Evolutionary conservation across 495 filamentous ascomycete species (phyloP), one percentile per base, ranked within the genome.

Genomic region (Podospora sp.): DNA sequence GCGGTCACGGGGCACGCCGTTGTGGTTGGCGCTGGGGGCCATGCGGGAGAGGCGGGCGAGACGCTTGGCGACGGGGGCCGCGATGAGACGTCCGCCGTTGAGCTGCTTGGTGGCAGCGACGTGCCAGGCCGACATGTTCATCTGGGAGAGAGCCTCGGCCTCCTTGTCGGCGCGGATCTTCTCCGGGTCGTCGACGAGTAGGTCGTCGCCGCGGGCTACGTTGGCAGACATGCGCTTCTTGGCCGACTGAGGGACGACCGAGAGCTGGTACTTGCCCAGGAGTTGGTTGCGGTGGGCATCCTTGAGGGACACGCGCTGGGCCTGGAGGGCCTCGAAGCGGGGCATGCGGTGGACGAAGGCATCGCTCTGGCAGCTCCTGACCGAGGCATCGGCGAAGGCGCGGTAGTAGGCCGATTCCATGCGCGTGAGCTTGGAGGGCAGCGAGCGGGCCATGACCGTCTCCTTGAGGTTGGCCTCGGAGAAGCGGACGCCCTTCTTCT

Each of bases 391-490:
- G 67, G 91, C 88, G 76, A 97, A 97, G 26, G 92, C 92, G 67
- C 92, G 89, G 83, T 94, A 94, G 75, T 95, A 97, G n/a, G 94
- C 91, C 1, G 90, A 90, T 71, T 96, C 92, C 72, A 88, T 81
- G 72, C 82, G 75, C 73, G 75, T 55, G 70, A 82, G 62, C 73
- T 81, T 82, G n/a, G 83, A 78, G 8, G 82, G 79, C 16, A 81
- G 72, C 27, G 75, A 76, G 62, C 78, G 78, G 20, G 82, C 81
- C 25, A 83, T 80, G 26, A 83, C 67, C 21, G 73, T 71, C n/a
- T 82, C 74, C 18, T 82, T 81, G 7, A 85, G 75, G 11, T 79
- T 78, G 57, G 87, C 83, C 26, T 87, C 85, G 7, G 88, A 86
- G 71, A 95, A 94, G n/a, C 89, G 88, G 26, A 94, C 92, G 0